Conservation (phyloP, 2,329 filamentous ascomycete genomes). For the Macroventuria anomochaeta region DNA sequence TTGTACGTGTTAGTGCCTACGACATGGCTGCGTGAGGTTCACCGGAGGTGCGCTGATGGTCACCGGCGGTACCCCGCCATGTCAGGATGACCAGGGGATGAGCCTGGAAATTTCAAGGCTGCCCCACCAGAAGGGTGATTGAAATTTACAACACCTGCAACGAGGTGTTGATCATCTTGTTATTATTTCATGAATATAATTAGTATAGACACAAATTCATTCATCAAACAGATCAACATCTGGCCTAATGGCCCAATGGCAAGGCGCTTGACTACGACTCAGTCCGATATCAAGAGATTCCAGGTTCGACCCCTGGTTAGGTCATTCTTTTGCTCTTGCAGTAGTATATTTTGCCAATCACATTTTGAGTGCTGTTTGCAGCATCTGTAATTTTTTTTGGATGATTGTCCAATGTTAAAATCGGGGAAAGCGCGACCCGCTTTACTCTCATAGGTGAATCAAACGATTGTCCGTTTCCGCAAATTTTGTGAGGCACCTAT, state of each 20-base stretch:
- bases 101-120: too few relatives aligned
- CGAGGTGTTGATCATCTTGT: too few relatives aligned
- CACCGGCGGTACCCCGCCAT: not conserved
- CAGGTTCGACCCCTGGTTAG: constrained; percentile 36
- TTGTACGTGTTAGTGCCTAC: constrained; percentile 10
- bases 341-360: not conserved
- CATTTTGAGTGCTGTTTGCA: not conserved
- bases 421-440: not conserved
- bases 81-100: not conserved
- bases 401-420: not conserved
- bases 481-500: too few relatives aligned
- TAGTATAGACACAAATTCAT: too few relatives aligned
- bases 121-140: not conserved
- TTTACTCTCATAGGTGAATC: too few relatives aligned
- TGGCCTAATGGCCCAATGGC: constrained; percentile 60
- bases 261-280: constrained; percentile 61
- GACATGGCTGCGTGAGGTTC: not conserved
- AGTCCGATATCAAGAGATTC: constrained; percentile 19
- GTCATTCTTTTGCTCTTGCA: constrained; percentile 21
- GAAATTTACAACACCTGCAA: too few relatives aligned
- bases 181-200: too few relatives aligned
- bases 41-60: not conserved
- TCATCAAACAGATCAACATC: constrained; percentile 38
- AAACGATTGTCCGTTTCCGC: too few relatives aligned
- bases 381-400: not conserved